Conservation (phyloP, 2,329 filamentous ascomycete species). For the Penicillium sclerotiorum region DNA sequence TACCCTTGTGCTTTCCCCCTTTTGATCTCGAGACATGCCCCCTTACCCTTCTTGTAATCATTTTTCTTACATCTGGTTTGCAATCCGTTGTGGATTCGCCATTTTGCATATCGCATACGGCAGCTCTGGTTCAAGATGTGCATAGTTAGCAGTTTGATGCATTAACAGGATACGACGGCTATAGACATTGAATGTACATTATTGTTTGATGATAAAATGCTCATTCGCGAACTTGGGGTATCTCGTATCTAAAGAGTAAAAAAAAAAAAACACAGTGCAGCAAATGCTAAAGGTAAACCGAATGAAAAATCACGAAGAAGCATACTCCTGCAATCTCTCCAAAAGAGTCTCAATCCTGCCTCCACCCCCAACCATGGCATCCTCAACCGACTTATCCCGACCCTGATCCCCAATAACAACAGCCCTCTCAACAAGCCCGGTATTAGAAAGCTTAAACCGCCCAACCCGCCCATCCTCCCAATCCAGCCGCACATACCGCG, state of each 20-base stretch:
- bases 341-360: conserved; percentile 39
- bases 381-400: conserved; percentile 41
- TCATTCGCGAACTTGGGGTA: conserved; percentile 16
- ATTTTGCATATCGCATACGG: conserved; percentile 24
- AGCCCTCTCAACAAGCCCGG: conserved; percentile 44
- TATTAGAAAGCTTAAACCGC: conserved; percentile 45
- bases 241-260: background rate
- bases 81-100: conserved; percentile 11
- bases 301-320: background rate
- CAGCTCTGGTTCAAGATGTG: conserved; percentile 24
- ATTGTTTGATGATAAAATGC: conserved; percentile 1
- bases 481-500: conserved; percentile 46
- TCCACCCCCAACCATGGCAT: conserved; percentile 37
- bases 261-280: too few relatives aligned
- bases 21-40: conserved; percentile 30
- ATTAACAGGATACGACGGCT: conserved; percentile 5
- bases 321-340: conserved; percentile 30
- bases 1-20: conserved; percentile 25
- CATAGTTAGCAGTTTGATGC: conserved; percentile 27
- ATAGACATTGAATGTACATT: conserved; percentile 13
- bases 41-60: conserved; percentile 25
- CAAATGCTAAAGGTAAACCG: background rate
- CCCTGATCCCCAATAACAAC: conserved; percentile 46
- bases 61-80: background rate
- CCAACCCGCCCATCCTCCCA: conserved; percentile 50